Evolutionary conservation across 1,284 basidiomycete species (phyloP).

Genomic region (Apiotrichum domesticum): DNA sequence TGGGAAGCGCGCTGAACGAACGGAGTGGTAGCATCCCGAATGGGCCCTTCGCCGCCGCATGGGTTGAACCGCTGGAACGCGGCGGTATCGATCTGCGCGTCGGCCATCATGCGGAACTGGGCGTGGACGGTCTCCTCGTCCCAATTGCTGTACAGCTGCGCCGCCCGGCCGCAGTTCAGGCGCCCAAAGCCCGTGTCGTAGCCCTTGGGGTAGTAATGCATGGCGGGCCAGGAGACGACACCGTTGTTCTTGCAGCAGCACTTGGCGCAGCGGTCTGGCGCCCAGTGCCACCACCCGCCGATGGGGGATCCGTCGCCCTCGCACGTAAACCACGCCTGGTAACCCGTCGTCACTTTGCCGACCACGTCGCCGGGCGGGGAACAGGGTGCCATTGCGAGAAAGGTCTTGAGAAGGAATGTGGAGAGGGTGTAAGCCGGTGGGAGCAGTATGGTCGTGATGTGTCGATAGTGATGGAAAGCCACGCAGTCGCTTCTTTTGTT

Average conservation of each 20-base stretch:
- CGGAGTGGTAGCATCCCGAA: conserved; percentile 11
- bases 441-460: too few species aligned
- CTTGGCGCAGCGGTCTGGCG: conserved; percentile 7
- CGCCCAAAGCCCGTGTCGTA: conserved; percentile 5
- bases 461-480: too few species aligned
- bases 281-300: conserved; percentile 19
- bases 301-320: conserved; percentile 15
- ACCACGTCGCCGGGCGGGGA: conserved; percentile 11
- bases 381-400: not conserved
- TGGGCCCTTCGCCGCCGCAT: conserved; percentile 12
- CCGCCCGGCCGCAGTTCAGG: conserved; percentile 1
- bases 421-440: too few species aligned
- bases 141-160: conserved; percentile 11
- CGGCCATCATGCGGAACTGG: conserved; percentile 15
- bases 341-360: conserved; percentile 14
- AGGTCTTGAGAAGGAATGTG: too few species aligned
- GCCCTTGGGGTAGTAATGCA: conserved; percentile 10
- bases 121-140: conserved; percentile 11
- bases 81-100: conserved; percentile 15
- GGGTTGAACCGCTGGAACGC: conserved; percentile 23
- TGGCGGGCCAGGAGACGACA: conserved; percentile 17
- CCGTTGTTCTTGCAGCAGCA: conserved; percentile 6
- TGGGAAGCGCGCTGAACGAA: conserved; percentile 7
- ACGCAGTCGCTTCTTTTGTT: too few species aligned
- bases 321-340: conserved; percentile 19